Evolutionary conservation across 2,329 filamentous ascomycete species (phyloP).

Genomic region (Coniochaeta hoffmannii): DNA sequence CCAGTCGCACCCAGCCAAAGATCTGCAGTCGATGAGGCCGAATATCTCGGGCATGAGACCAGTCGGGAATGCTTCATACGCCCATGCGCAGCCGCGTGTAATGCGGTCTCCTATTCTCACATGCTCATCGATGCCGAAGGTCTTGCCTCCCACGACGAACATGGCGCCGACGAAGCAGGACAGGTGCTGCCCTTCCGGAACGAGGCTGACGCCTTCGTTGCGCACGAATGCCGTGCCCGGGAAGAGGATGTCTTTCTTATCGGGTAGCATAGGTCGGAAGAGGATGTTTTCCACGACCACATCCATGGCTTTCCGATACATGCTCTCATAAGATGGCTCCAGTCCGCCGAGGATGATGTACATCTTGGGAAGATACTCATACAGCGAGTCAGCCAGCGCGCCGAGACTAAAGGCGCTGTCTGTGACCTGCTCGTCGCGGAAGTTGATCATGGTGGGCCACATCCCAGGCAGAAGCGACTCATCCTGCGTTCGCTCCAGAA

Average conservation of each 20-base stretch:
- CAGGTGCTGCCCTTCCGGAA: constrained; percentile 32
- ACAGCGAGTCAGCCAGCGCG: constrained; percentile 46
- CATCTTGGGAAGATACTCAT: constrained; percentile 56
- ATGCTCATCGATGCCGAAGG: constrained; percentile 37
- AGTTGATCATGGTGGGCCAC: constrained; percentile 63
- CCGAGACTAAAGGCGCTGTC: constrained; percentile 42
- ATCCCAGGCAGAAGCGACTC: constrained; percentile 64
- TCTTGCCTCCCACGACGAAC: constrained; percentile 35
- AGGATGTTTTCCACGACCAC: constrained; percentile 55
- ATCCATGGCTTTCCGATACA: constrained; percentile 57
- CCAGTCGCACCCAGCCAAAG: constrained; percentile 24
- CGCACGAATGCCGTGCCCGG: constrained; percentile 31
- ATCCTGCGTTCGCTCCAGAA: constrained; percentile 62
- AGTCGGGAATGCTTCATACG: constrained; percentile 43
- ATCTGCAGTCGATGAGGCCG: constrained; percentile 33
- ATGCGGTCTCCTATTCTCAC: constrained; percentile 38
- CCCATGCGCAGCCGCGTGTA: constrained; percentile 50
- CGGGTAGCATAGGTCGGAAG: constrained; percentile 60
- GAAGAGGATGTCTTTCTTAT: constrained; percentile 56
- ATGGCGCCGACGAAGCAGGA: constrained; percentile 42
- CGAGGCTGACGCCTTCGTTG: constrained; percentile 17
- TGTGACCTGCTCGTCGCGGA: constrained; percentile 37
- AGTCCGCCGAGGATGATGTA: constrained; percentile 59
- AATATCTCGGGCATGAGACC: constrained; percentile 55
- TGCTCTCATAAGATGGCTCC: constrained; percentile 50